Conservation (phyloP, 176 grass and related monocot genomes). For the barley (Hordeum vulgare) region MorexV3_pseudomolecules_assembly NC_058524.1:539022252-539022751, state of each 20-base stretch:
- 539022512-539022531: conserved; percentile 51
- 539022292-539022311: conserved; percentile 92
- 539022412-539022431: conserved; percentile 73
- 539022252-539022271: conserved; percentile 54
- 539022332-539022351: conserved; percentile 13
- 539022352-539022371: neutral
- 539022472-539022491: conserved; percentile 41
- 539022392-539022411: conserved; percentile 22
- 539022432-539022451: conserved; percentile 97
- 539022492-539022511: conserved; percentile 38
- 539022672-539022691: neutral
- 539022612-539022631: neutral
- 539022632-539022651: conserved; percentile 4
- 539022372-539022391: conserved; percentile 10
- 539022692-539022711: conserved; percentile 17
- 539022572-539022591: conserved; percentile 14
- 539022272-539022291: conserved; percentile 89
- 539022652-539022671: neutral
- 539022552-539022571: conserved; percentile 74
- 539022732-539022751: conserved; percentile 6
- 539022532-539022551: conserved; percentile 46
- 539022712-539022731: neutral
- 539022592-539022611: conserved; percentile 8
- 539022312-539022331: conserved; percentile 95
- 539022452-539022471: conserved; percentile 82